Evolutionary conservation across 805 yeast genomes (phyloP).

Genomic region (Kurtzmaniella cleridarum): DNA sequence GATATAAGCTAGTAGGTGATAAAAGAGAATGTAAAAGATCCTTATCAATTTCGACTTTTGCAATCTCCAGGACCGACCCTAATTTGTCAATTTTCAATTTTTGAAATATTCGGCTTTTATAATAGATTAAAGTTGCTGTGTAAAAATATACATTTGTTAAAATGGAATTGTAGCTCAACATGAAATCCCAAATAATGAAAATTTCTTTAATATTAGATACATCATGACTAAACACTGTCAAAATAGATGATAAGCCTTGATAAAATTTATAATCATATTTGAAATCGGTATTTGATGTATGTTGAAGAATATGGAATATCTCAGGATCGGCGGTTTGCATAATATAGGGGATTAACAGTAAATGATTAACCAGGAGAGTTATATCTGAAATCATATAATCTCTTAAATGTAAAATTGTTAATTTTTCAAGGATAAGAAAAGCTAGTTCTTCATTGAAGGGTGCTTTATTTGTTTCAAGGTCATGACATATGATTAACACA

Average conservation of each 20-base stretch:
- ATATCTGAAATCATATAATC: conserved; percentile 81
- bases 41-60: conserved; percentile 17
- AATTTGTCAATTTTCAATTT: conserved; percentile 9
- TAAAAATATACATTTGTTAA: conserved; percentile 55
- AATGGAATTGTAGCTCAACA: conserved; percentile 54
- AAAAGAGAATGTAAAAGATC: conserved; percentile 31
- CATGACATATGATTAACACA: conserved; percentile 48
- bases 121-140: conserved; percentile 44
- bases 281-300: conserved; percentile 21
- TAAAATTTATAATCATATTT: conserved; percentile 35
- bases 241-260: conserved; percentile 69
- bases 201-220: conserved; percentile 43
- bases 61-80: conserved; percentile 51
- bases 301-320: conserved; percentile 40
- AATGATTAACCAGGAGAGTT: conserved; percentile 58
- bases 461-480: conserved; percentile 7
- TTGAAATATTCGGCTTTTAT: conserved; percentile 39
- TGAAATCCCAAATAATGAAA: conserved; percentile 62
- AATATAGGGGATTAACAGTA: conserved; percentile 61
- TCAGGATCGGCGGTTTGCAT: conserved; percentile 44
- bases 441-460: conserved; percentile 23
- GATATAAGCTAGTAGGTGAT: conserved; percentile 27
- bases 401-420: conserved; percentile 61
- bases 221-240: conserved; percentile 79
- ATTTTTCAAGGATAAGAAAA: conserved; percentile 43